Conservation (phyloP, 108 stramenopile genomes). For the Cyclotella kingstonii region DNA sequence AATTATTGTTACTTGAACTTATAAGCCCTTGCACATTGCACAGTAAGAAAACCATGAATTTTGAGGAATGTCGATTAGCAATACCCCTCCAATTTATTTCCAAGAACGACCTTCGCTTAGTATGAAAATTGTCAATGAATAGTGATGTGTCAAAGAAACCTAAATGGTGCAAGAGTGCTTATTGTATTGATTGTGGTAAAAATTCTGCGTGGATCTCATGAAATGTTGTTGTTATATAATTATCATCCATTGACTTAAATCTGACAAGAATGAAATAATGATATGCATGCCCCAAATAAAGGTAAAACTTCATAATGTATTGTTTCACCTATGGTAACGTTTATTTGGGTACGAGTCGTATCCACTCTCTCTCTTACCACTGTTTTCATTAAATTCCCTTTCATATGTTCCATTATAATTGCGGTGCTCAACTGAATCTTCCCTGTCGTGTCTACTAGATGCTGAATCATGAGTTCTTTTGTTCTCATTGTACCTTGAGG, state of each 20-base stretch:
- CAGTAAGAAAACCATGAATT: too few relatives aligned
- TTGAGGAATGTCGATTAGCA: too few relatives aligned
- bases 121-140: too few relatives aligned
- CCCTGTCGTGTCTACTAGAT: conserved; percentile 13
- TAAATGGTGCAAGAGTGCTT: too few relatives aligned
- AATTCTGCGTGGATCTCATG: too few relatives aligned
- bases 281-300: conserved; percentile 19
- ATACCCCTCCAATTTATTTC: too few relatives aligned
- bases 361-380: conserved; percentile 29
- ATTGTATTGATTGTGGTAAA: too few relatives aligned
- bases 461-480: conserved; percentile 27
- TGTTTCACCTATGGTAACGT: conserved; percentile 7
- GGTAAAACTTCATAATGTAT: neutral
- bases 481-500: conserved; percentile 25
- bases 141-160: too few relatives aligned
- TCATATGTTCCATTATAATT: conserved; percentile 4
- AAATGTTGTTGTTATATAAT: neutral
- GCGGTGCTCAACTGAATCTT: conserved; percentile 5
- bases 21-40: too few relatives aligned
- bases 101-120: too few relatives aligned
- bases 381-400: conserved; percentile 23
- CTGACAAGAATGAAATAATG: conserved; percentile 6
- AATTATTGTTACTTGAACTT: too few relatives aligned
- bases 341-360: conserved; percentile 6
- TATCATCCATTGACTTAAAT: conserved; percentile 17